These are phyloP conservation scores for Claviceps maximensis DNA, from an alignment of 2,329 filamentous ascomycete genomes.

Conservation along the genomic window DNA sequence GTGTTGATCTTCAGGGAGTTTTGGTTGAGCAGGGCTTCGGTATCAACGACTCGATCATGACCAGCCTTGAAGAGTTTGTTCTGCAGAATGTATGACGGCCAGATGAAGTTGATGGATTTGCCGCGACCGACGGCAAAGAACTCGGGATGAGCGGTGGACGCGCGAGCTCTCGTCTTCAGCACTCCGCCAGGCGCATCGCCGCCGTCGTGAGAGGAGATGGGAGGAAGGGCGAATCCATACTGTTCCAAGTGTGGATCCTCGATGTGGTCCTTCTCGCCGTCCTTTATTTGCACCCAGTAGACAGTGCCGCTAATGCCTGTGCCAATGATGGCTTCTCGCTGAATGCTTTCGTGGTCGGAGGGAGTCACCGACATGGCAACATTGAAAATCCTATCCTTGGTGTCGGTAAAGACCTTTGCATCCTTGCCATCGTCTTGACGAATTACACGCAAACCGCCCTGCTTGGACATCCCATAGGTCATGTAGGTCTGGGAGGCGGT, in stretches of 20 bases:
- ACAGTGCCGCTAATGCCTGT: conserved; percentile 91
- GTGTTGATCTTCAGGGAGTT: conserved; percentile 89
- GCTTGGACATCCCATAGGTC: conserved; percentile 86
- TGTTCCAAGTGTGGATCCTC: conserved; percentile 68
- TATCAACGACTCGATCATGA: conserved; percentile 62
- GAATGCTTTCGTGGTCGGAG: conserved; percentile 38
- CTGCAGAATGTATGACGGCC: conserved; percentile 50
- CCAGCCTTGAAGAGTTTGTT: conserved; percentile 50
- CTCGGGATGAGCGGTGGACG: conserved; percentile 77
- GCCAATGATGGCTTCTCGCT: conserved; percentile 73
- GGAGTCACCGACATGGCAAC: conserved; percentile 66
- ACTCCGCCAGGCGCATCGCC: conserved; percentile 86
- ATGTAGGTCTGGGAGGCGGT: conserved; percentile 86
- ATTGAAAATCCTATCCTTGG: conserved; percentile 89
- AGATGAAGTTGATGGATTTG: conserved; percentile 88
- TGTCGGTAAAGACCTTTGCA: conserved; percentile 81
- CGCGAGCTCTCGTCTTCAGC: conserved; percentile 87
- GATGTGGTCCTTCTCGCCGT: conserved; percentile 65
- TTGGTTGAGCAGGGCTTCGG: conserved; percentile 74
- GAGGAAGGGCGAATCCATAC: conserved; percentile 79
- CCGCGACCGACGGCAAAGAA: conserved; percentile 93
- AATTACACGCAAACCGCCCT: conserved; percentile 84
- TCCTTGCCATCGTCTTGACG: conserved; percentile 87
- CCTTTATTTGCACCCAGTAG: conserved; percentile 82
- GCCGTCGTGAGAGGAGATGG: conserved; percentile 72